These are phyloP conservation scores for Coffea canephora DNA, from an alignment of 257 asterid genomes.

Conservation along the genomic window DNA sequence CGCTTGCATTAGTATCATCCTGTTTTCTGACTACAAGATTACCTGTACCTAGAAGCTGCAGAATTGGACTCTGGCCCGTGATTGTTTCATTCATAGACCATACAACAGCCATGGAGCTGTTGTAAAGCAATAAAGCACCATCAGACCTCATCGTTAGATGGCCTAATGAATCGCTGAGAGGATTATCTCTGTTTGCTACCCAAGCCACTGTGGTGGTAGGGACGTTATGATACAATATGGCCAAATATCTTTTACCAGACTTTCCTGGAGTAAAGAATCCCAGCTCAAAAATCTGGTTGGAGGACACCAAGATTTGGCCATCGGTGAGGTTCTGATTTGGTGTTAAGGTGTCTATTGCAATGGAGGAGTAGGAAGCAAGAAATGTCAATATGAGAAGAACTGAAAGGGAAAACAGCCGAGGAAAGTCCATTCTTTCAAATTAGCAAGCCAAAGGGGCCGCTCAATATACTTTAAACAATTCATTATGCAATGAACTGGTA, in stretches of 20 bases:
- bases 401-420: background rate
- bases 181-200: constrained; percentile 26
- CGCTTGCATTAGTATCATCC: background rate
- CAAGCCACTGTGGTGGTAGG: constrained; percentile 31
- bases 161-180: constrained; percentile 19
- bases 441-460: background rate
- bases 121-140: constrained; percentile 15
- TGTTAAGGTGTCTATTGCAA: constrained; percentile 22
- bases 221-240: constrained; percentile 44
- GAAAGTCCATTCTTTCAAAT: background rate
- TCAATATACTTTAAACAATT: background rate
- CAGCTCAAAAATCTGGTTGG: constrained; percentile 27
- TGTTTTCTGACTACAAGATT: constrained; percentile 18
- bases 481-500: background rate
- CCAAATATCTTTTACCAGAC: constrained; percentile 28
- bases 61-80: background rate
- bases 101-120: background rate
- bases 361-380: background rate
- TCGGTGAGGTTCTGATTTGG: constrained; percentile 22
- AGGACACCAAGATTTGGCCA: constrained; percentile 22
- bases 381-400: background rate
- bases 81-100: constrained; percentile 18
- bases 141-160: background rate
- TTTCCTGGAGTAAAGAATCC: constrained; percentile 28
- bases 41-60: constrained; percentile 13